Evolutionary conservation across 306 rosid species (phyloP).

Genomic region (Styphnolobium japonicum): DNA sequence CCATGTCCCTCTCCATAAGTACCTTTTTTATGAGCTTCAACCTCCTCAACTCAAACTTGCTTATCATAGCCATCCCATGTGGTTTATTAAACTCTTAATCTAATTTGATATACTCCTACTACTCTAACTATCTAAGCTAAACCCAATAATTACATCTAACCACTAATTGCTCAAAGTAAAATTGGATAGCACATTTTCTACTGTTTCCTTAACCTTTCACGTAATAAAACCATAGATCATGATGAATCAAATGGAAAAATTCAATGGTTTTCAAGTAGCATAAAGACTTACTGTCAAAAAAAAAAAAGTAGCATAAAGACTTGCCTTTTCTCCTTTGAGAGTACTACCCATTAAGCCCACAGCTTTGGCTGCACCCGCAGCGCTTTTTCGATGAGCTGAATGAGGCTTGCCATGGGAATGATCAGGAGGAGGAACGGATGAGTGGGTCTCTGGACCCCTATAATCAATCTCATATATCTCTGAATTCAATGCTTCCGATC

Average conservation of each 20-base stretch:
- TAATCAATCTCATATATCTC: constrained; percentile 78
- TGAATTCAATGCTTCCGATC: constrained; percentile 34
- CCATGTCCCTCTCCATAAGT: no score
- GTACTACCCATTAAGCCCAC: neutral
- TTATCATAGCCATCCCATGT: no score
- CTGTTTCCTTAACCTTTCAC: neutral
- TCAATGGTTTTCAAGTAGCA: neutral
- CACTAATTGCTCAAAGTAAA: no score
- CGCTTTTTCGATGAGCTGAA: constrained; percentile 19
- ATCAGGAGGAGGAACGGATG: constrained; percentile 60
- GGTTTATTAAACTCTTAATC: no score
- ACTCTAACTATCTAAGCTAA: no score
- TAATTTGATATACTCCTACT: no score
- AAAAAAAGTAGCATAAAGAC: neutral
- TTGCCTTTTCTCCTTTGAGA: constrained; percentile 39
- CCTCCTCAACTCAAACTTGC: no score
- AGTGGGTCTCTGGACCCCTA: constrained; percentile 88
- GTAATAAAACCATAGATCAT: neutral
- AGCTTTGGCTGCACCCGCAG: constrained; percentile 10
- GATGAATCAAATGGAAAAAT: neutral
- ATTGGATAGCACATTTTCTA: neutral
- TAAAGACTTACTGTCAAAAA: no score
- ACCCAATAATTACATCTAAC: no score
- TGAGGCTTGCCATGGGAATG: constrained; percentile 36
- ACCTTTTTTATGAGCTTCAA: no score